These are phyloP conservation scores for Aspergillus piperis DNA, from an alignment of 2,329 filamentous ascomycete genomes.

Conservation along the genomic window DNA sequence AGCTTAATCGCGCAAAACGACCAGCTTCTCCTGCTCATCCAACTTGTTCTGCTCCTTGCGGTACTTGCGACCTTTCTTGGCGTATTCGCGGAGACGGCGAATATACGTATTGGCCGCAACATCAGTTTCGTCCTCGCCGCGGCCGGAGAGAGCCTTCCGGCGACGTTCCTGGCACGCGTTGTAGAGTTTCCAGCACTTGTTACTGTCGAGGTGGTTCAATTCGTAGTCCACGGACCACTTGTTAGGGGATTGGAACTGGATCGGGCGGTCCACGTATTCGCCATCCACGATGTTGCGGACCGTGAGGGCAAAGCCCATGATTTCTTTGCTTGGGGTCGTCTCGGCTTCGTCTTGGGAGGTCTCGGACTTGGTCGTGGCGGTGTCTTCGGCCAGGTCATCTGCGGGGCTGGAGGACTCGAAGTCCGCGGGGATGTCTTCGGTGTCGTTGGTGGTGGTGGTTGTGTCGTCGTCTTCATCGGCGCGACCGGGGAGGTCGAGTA, in stretches of 20 bases:
- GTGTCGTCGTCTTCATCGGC: slow-evolving; percentile 17
- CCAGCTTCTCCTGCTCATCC: slow-evolving; percentile 48
- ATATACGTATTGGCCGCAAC: slow-evolving; percentile 50
- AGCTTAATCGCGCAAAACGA: slow-evolving; percentile 27
- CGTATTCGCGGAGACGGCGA: slow-evolving; percentile 43
- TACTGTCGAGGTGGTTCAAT: slow-evolving; percentile 61
- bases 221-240: slow-evolving; percentile 78
- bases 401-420: neutral
- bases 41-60: slow-evolving; percentile 57
- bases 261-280: slow-evolving; percentile 62
- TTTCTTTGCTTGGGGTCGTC: slow-evolving; percentile 20
- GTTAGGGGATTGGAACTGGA: slow-evolving; percentile 46
- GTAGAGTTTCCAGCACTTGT: slow-evolving; percentile 57
- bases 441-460: neutral
- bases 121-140: slow-evolving; percentile 44
- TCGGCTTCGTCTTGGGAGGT: neutral
- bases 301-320: slow-evolving; percentile 72
- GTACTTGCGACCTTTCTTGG: slow-evolving; percentile 59
- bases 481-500: slow-evolving; percentile 37
- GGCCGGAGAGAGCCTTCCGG: slow-evolving; percentile 43
- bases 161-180: slow-evolving; percentile 59
- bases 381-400: neutral
- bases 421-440: neutral
- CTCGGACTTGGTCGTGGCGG: neutral
- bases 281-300: slow-evolving; percentile 73